Evolutionary conservation across 2,329 filamentous ascomycete species (phyloP).

Genomic region (Graphilbum fragrans): DNA sequence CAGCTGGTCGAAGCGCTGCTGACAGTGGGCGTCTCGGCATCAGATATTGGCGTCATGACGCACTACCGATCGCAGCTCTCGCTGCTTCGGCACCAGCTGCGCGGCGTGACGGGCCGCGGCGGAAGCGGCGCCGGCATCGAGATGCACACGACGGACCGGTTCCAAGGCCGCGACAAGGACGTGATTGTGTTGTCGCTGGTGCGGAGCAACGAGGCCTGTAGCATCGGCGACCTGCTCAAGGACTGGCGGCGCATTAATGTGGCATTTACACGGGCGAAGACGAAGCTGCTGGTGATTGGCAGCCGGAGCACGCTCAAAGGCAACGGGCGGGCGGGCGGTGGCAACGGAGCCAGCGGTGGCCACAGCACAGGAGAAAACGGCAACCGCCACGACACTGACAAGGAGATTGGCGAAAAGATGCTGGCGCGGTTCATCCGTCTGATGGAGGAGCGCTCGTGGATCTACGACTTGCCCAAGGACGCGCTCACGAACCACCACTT

Average conservation of each 20-base stretch:
- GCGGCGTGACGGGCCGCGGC: conserved; percentile 19
- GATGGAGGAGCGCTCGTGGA: conserved; percentile 70
- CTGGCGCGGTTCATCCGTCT: conserved; percentile 63
- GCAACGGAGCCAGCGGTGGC: background rate
- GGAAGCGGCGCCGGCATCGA: conserved; percentile 47
- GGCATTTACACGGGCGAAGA: conserved; percentile 84
- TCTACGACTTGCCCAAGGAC: conserved; percentile 55
- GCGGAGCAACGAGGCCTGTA: conserved; percentile 67
- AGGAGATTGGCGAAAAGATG: conserved; percentile 47
- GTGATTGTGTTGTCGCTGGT: conserved; percentile 81
- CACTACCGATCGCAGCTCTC: conserved; percentile 91
- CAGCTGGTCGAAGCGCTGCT: conserved; percentile 76
- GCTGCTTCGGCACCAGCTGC: conserved; percentile 62
- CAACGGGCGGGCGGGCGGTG: conserved; percentile 14
- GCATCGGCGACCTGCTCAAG: conserved; percentile 80
- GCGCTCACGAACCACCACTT: conserved; percentile 59
- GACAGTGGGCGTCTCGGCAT: conserved; percentile 57
- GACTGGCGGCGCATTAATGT: conserved; percentile 95
- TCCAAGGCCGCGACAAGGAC: conserved; percentile 93
- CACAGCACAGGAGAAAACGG: background rate
- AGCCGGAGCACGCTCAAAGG: conserved; percentile 58
- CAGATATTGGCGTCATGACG: conserved; percentile 86
- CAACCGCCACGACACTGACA: conserved; percentile 42
- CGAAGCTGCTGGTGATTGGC: conserved; percentile 81
- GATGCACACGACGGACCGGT: conserved; percentile 94